Evolutionary conservation across 768 basidiomycete genomes (phyloP), one percentile per base, ranked within the genome.

Genomic region (Tylopilus intermedius): DNA sequence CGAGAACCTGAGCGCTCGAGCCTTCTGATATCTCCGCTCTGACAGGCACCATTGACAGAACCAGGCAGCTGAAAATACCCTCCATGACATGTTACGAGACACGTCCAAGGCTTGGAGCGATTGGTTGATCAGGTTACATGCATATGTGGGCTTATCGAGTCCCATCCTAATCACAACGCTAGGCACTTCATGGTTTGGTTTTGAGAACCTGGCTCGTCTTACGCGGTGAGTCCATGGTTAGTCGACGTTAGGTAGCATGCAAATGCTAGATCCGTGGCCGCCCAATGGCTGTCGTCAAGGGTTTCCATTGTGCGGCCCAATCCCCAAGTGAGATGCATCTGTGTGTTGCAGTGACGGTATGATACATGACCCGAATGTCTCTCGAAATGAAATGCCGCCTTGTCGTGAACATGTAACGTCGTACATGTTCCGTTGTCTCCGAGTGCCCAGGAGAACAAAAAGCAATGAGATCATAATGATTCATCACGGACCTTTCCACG

Each of bases 391-490:
- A 51, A 51, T 39, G 37, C 27, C 21, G 21, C 8, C n/a, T 18
- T 7, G 48, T 42, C n/a, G 30, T 21, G 37, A 48, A 10, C 30
- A 14, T 26, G 32, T 44, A 45, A 49, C 47, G 44, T 18, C 56
- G 40, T 41, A 18, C 18, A 18, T 52, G 53, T 59, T 21, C 39
- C 14, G 21, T 47, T 47, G 29, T 44, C 29, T 41, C 32, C 35
- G 7, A 39, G 41, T 47, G 35, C 47, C 24, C 30, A 43, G 22
- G 30, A 53, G 42, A 62, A 57, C 60, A 62, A 63, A 58, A 61
- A 35, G 37, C 43, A 35, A 30, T 27, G 30, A 10, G 21, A 46
- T 35, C n/a, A 41, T n/a, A 26, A 32, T 24, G n/a, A 5, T 24
- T 5, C 24, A n/a, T 32, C 26, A 4, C 43, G 55, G 58, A 44